Evolutionary conservation across 2,329 filamentous ascomycete species (phyloP), one percentile per base, ranked within the genome.

Genomic region (Ascochyta viciae-villosae): DNA sequence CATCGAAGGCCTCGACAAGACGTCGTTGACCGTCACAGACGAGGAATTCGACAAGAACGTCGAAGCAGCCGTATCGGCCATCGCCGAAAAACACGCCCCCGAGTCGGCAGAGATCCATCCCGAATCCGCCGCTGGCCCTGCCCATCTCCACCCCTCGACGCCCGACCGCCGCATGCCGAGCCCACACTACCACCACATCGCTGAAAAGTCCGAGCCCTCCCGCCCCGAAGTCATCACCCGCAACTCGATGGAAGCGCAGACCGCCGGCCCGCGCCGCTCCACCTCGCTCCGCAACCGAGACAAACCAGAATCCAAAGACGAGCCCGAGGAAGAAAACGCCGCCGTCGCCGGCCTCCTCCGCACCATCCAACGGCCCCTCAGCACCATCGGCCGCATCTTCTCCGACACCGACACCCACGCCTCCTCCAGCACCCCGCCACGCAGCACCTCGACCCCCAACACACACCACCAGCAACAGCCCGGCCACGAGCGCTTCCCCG

Each of bases 1-100:
- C 74, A 91, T 99, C 65, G 95, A 99, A 78, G 96, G 91, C 57
- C 88, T 99, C 76, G 95, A 99, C 76, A 89, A 93, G 40, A 98
- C 95, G 1, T 94, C 89, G 24, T 80, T 99, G 7, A 98, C 95
- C 1, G 95, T 99, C 47, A 89, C 89, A 2, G 93, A 99, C 69
- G 92, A 95, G 53, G 95, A 98, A 34, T 99, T 99, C 69, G 95
- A 99, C 74, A 86, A 85, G 71, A 93, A 96, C 64, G 96, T 99
- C n/a, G 95, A 99, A 78, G 90, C 90, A 4, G 93, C 95, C 7
- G 96, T 99, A 3, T 96, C 92, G 6, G 91, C 91, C 38, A 99
- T 99, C 63, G 94, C 95, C 2, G 94, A 97, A 77, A 91, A 91
- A 68, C 92, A 97, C 54, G 79, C 83, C 33, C 81, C 86, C 61